phyloP scores from a whole-genome alignment of 2,329 filamentous ascomycete genomes.

The Esteya vermicola region DNA sequence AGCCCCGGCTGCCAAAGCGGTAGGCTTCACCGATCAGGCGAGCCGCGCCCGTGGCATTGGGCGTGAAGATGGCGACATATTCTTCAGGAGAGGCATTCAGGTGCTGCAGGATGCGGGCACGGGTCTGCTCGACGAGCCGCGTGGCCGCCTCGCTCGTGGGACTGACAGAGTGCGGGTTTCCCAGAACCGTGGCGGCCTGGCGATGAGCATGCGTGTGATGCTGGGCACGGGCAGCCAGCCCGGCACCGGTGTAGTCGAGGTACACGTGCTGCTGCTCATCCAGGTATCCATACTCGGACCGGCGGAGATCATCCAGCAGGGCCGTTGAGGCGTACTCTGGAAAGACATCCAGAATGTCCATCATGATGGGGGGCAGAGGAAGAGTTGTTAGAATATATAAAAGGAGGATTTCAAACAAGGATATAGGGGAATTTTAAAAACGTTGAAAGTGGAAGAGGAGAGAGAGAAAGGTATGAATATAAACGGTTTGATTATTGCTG shows the following conservation, averaged over 20 bases:
- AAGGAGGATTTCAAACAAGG: no score
- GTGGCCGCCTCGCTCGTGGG: conserved; percentile 22
- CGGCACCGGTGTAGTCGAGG: conserved; percentile 26
- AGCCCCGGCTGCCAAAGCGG: conserved; percentile 13
- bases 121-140: conserved; percentile 16
- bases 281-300: conserved; percentile 21
- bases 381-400: no score
- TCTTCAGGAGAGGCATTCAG: conserved; percentile 21
- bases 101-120: conserved; percentile 18
- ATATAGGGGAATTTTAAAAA: no score
- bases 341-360: conserved; percentile 12
- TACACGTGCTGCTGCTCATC: conserved; percentile 24
- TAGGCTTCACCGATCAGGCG: conserved; percentile 25
- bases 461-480: no score
- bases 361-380: background rate
- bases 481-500: no score
- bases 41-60: conserved; percentile 24
- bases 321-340: conserved; percentile 20
- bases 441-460: no score
- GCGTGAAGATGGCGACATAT: conserved; percentile 25
- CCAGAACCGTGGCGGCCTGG: conserved; percentile 16
- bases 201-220: conserved; percentile 17
- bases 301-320: conserved; percentile 17
- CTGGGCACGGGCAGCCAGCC: conserved; percentile 20
- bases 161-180: conserved; percentile 26